A percentile compares a stretch with the other conserved stretches of the same genome.
Conservation (phyloP, 1,139 yeast genomes). For the Scheffersomyces segobiensis region DNA sequence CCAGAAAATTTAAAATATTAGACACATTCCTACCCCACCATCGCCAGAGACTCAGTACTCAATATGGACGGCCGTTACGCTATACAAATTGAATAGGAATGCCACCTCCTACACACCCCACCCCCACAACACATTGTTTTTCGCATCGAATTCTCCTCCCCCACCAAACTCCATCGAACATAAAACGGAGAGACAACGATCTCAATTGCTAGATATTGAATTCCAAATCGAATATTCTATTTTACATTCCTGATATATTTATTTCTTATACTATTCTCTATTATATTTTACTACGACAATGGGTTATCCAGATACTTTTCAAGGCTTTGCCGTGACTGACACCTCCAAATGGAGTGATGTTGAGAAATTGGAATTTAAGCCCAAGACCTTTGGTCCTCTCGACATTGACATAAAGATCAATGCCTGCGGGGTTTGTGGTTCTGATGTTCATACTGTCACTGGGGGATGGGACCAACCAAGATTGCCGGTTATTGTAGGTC, state of each 20-base stretch:
- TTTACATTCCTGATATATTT: neutral
- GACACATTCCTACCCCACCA: neutral
- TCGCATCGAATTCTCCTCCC: neutral
- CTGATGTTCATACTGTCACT: conserved; percentile 42
- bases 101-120: too few species aligned
- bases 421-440: conserved; percentile 44
- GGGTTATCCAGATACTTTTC: conserved; percentile 29
- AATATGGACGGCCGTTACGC: neutral
- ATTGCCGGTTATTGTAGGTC: conserved; percentile 43
- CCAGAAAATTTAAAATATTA: neutral
- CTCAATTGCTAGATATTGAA: too few species aligned
- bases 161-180: neutral
- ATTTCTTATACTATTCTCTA: neutral
- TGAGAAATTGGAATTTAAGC: conserved; percentile 25
- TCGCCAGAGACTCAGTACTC: neutral
- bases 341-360: conserved; percentile 34
- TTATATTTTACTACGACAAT: neutral
- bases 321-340: conserved; percentile 35
- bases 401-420: conserved; percentile 37
- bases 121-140: neutral
- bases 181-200: neutral
- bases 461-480: conserved; percentile 40
- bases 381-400: conserved; percentile 27
- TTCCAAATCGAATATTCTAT: neutral
- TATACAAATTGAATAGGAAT: too few species aligned